Evolutionary conservation across 345 rosid genomes (phyloP).

Genomic region (Odontarrhena argentea): DNA sequence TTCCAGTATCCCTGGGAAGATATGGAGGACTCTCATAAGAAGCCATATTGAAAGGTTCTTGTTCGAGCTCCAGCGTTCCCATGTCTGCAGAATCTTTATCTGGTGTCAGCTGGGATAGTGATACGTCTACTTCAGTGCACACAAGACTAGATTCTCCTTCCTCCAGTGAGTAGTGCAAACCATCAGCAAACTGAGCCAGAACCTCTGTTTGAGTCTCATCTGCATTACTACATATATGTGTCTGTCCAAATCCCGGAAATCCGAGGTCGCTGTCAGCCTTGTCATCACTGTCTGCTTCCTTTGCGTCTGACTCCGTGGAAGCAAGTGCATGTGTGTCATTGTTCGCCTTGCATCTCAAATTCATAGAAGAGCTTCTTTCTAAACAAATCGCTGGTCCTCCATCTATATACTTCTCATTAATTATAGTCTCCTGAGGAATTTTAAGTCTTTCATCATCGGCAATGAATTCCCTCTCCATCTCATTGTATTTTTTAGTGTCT

Average conservation of each 20-base stretch:
- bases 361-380: constrained; percentile 28
- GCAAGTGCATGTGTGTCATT: constrained; percentile 13
- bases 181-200: constrained; percentile 5
- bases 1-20: constrained; percentile 1
- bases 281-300: constrained; percentile 21
- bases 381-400: background rate
- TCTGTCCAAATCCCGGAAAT: constrained; percentile 17
- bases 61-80: constrained; percentile 7
- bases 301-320: constrained; percentile 15
- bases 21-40: constrained; percentile 7
- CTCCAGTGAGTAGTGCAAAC: constrained; percentile 21
- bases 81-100: background rate
- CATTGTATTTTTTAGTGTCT: constrained; percentile 10
- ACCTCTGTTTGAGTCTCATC: constrained; percentile 22
- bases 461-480: constrained; percentile 18
- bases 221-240: background rate
- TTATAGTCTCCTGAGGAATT: constrained; percentile 8
- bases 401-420: background rate
- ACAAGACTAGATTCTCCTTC: constrained; percentile 12
- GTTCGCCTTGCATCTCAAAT: background rate
- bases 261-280: background rate
- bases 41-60: constrained; percentile 15
- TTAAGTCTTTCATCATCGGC: constrained; percentile 19
- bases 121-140: background rate
- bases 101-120: background rate